Base-by-base conservation (phyloP, 1,284 basidiomycete species). In the Amylostereum areolatum region DNA sequence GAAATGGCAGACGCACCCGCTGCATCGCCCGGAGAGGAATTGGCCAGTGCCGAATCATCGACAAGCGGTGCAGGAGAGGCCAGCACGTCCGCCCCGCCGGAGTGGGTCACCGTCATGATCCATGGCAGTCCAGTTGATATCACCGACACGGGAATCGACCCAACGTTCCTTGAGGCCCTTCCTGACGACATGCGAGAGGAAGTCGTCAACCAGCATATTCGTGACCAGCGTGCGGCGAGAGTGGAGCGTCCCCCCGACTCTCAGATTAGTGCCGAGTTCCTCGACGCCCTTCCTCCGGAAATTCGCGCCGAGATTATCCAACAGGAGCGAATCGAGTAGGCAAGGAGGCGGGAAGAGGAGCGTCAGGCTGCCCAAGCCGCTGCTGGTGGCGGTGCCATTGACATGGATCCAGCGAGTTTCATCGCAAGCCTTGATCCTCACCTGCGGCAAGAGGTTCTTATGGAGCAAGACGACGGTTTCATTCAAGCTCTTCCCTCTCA, bases 141-240 rank as follows among this genome's bases (percentile, higher is more conserved):
- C 62, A 99, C 97, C 7, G 94, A 98, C 61, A 96, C 94, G 11
- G 97, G 96, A 6, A 98, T 99, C 61, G 97, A 99, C 64, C 93
- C 95, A 1, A 95, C 92, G 7, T 99, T 99, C 80, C 73, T 99
- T 48, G 94, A 98, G 68, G 97, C 97, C 18, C 72, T 99, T 28
- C 97, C 97, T 0, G 97, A 99, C 63, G 96, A 99, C 57, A 97
- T 99, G 89, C 84, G 97, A 43, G 96, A 97, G 63, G 97, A 99
- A 65, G 94, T 99, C 29, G 78, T 99, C 47, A 96, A 96, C 62
- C 97, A 99, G 65, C 95, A 99, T 63, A 84, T 98, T 59, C 87
- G 94, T 10, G 96, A 98, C 62, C 88, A 90, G 54, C 81, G 85
- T 42, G 85, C 90, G 4, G 79, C 89, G 11, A 74, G 81, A 52